A percentile compares a stretch with the other conserved stretches of the same genome.
These are phyloP conservation scores for Cyclaneusma minus DNA, from an alignment of 2,329 filamentous ascomycete genomes.

Conservation along the genomic window DNA sequence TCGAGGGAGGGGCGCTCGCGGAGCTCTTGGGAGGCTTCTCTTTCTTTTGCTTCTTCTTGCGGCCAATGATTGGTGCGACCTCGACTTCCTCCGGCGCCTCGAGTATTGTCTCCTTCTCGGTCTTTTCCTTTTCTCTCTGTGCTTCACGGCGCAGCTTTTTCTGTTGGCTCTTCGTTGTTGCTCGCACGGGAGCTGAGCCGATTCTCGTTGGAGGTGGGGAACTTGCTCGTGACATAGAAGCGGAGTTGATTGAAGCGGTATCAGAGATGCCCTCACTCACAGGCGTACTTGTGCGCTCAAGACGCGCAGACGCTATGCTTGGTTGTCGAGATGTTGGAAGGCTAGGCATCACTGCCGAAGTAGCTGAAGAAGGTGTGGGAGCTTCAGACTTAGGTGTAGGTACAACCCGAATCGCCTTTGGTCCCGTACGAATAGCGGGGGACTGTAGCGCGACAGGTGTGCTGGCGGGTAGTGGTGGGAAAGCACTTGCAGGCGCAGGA, in stretches of 20 bases:
- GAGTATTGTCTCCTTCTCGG: constrained; percentile 36
- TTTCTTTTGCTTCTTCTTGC: constrained; percentile 80
- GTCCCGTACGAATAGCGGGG: constrained; percentile 32
- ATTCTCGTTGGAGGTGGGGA: constrained; percentile 54
- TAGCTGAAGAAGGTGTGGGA: constrained; percentile 21
- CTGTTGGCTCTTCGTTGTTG: constrained; percentile 63
- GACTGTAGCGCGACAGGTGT: constrained; percentile 32
- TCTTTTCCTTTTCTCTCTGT: constrained; percentile 44
- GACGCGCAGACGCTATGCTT: constrained; percentile 27
- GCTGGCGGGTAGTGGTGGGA: constrained; percentile 34
- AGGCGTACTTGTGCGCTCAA: constrained; percentile 53
- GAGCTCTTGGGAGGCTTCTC: constrained; percentile 31
- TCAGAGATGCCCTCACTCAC: constrained; percentile 64
- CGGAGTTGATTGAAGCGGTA: constrained; percentile 57
- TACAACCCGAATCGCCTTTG: constrained; percentile 57
- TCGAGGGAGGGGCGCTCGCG: constrained; percentile 12
- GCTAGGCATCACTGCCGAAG: constrained; percentile 20
- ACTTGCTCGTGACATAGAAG: constrained; percentile 55
- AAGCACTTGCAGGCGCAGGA: constrained; percentile 20
- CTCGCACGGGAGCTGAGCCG: constrained; percentile 51
- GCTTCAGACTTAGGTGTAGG: constrained; percentile 47
- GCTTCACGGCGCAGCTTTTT: constrained; percentile 61
- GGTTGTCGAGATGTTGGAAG: constrained; percentile 32
- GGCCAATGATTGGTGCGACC: constrained; percentile 57
- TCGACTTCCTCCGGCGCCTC: constrained; percentile 24